phyloP scores from a whole-genome alignment of 2,329 filamentous ascomycete genomes.

The Colletotrichum godetiae region DNA sequence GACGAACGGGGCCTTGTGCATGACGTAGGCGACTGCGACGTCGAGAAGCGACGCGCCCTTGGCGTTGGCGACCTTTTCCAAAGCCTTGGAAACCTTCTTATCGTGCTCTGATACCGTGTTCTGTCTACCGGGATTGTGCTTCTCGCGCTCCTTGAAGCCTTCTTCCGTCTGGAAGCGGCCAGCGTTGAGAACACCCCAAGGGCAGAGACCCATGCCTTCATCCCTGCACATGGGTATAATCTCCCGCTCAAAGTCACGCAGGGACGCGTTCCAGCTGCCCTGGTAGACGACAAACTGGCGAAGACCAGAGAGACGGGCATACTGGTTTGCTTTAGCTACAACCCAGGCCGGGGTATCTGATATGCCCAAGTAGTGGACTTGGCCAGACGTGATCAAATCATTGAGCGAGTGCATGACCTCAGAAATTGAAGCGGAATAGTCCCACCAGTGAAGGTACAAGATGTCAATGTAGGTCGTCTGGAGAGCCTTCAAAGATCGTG shows the following conservation, averaged over 20 bases:
- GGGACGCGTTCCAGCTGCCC: conserved; percentile 48
- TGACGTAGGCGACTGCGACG: conserved; percentile 68
- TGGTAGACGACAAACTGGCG: conserved; percentile 52
- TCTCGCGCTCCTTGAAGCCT: not conserved
- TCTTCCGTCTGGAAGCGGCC: conserved; percentile 58
- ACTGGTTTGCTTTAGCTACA: conserved; percentile 47
- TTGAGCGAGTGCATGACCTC: conserved; percentile 57
- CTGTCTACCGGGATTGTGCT: conserved; percentile 19
- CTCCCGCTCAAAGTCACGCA: conserved; percentile 51
- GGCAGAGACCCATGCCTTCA: conserved; percentile 62
- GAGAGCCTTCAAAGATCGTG: conserved; percentile 57
- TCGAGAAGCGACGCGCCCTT: conserved; percentile 15
- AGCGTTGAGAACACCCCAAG: conserved; percentile 69
- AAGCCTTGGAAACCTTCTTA: conserved; percentile 7
- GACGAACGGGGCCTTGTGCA: conserved; percentile 69
- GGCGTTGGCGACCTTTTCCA: conserved; percentile 30
- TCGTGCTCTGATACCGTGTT: conserved; percentile 41
- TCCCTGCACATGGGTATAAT: conserved; percentile 54
- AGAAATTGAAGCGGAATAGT: conserved; percentile 52
- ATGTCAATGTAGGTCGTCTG: conserved; percentile 57
- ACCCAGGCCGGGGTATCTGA: conserved; percentile 53
- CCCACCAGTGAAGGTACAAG: conserved; percentile 58
- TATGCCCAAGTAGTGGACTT: conserved; percentile 52
- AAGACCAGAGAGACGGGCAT: conserved; percentile 46
- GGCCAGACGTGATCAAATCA: conserved; percentile 51